Base-by-base conservation (phyloP, 129 eudicot genomes). In the Daucus carota region DNA sequence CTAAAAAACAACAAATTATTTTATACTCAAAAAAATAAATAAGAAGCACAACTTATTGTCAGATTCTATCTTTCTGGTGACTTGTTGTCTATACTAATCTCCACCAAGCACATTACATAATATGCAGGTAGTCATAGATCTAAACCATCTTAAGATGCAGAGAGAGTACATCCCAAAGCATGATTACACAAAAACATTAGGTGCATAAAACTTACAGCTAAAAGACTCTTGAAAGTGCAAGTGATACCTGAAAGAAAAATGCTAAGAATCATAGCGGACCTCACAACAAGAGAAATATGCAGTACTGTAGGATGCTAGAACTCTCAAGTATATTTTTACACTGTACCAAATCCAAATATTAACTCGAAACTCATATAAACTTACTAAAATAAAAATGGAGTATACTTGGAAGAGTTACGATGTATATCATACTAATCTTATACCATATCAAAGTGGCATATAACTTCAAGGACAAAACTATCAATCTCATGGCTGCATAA, bases 221-320 rank as follows among this genome's bases (percentile, higher is more conserved):
- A 75, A 76, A 89, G 72, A 89, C 88, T 78, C 94, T 90, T 40
- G 90, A 86, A 80, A 89, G 87, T 12, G 89, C 94, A 71, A 89
- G 90, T 38, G 86, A 75, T 17, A 89, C 90, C 94, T 89, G 85
- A 32, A 77, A 80, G 33, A 60, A 52, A 34, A 34, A 16, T 34
- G 40, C 22, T 5, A 38, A 22, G 48, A 34, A 69, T 69, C 47
- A 73, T 36, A 48, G 66, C n/a, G 48, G 16, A 36, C 40, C 40
- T 24, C 26, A 69, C 47, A 22, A 48, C 10, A 40, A 40, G 2
- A n/a, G n/a, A 40, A 36, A 16, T 22, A 69, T 38, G 73, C 32
- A 70, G n/a, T n/a, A n/a, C n/a, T 12, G 22, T 62, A 62, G 42
- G 26, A 26, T 34, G 29, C 45, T 67, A 26, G 72, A 36, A 67